phyloP scores from a whole-genome alignment of 1,139 yeast genomes.

The Yamadazyma dushanensis region DNA sequence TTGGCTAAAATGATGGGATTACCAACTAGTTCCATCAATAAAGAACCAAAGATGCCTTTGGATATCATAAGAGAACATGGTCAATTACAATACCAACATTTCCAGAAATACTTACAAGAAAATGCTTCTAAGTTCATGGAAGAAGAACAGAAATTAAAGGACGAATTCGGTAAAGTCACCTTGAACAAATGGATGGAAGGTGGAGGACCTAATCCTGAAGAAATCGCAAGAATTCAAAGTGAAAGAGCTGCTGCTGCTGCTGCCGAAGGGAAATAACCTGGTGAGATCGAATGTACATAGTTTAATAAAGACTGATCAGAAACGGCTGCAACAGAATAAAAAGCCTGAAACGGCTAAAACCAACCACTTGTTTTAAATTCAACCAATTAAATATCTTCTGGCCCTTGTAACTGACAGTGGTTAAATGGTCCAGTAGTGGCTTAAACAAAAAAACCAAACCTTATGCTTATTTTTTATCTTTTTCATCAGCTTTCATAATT shows the following conservation, averaged over 20 bases:
- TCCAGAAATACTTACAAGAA: slow-evolving; percentile 80
- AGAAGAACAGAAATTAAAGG: slow-evolving; percentile 77
- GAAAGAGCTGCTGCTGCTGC: slow-evolving; percentile 25
- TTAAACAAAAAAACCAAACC: too few species aligned
- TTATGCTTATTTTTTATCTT: background rate
- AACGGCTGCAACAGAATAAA: too few species aligned
- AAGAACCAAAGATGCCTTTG: slow-evolving; percentile 81
- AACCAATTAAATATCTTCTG: too few species aligned
- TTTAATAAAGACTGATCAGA: too few species aligned
- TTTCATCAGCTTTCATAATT: slow-evolving; percentile 4
- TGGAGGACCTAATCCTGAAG: slow-evolving; percentile 85
- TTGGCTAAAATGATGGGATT: slow-evolving; percentile 61
- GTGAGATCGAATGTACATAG: slow-evolving; percentile 4
- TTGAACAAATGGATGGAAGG: slow-evolving; percentile 81
- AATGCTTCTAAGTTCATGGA: slow-evolving; percentile 85
- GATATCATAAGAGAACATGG: slow-evolving; percentile 92
- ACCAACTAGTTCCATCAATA: slow-evolving; percentile 48
- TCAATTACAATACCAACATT: slow-evolving; percentile 81
- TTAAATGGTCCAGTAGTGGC: too few species aligned
- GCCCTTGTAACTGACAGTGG: background rate
- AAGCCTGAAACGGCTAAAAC: too few species aligned
- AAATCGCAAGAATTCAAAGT: slow-evolving; percentile 68
- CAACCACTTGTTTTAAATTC: too few species aligned
- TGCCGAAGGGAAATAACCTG: background rate
- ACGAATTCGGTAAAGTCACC: slow-evolving; percentile 76